Conservation (phyloP, 2,329 filamentous ascomycete species). For the Fusarium pilosicola region DNA sequence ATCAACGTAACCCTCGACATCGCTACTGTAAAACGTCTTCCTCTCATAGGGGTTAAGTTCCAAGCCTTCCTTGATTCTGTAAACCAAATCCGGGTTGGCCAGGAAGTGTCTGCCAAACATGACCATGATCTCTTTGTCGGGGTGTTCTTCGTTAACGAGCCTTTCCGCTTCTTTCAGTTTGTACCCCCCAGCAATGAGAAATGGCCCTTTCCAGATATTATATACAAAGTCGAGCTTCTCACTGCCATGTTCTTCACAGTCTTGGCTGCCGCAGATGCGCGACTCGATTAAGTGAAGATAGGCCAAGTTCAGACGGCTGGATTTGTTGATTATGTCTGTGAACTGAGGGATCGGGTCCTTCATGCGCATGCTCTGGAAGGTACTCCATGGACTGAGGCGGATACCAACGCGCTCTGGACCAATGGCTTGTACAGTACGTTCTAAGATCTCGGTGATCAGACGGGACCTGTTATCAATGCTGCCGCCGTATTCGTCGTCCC, state of each 20-base stretch:
- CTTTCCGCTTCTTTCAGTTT: slow-evolving; percentile 34
- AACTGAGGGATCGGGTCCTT: slow-evolving; percentile 71
- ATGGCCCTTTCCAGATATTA: slow-evolving; percentile 46
- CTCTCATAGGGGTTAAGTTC: slow-evolving; percentile 42
- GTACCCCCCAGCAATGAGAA: slow-evolving; percentile 52
- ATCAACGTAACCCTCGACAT: slow-evolving; percentile 42
- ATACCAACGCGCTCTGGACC: slow-evolving; percentile 65
- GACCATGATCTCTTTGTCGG: slow-evolving; percentile 47
- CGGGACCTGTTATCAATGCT: slow-evolving; percentile 62
- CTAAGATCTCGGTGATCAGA: slow-evolving; percentile 61
- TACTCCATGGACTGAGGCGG: slow-evolving; percentile 68
- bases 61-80: slow-evolving; percentile 42
- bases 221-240: slow-evolving; percentile 50
- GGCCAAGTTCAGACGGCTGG: slow-evolving; percentile 63
- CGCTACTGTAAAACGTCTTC: slow-evolving; percentile 41
- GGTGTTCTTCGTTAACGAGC: slow-evolving; percentile 46
- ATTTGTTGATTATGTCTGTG: slow-evolving; percentile 61
- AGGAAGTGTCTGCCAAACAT: slow-evolving; percentile 49
- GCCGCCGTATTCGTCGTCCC: slow-evolving; percentile 64
- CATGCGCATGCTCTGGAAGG: slow-evolving; percentile 73
- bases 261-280: slow-evolving; percentile 56
- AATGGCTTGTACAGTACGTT: slow-evolving; percentile 51
- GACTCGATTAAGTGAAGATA: slow-evolving; percentile 72
- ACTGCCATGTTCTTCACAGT: slow-evolving; percentile 47
- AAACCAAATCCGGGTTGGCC: slow-evolving; percentile 44